phyloP scores from a whole-genome alignment of 176 grass and related monocot species.

The Zea luxurians region DNA sequence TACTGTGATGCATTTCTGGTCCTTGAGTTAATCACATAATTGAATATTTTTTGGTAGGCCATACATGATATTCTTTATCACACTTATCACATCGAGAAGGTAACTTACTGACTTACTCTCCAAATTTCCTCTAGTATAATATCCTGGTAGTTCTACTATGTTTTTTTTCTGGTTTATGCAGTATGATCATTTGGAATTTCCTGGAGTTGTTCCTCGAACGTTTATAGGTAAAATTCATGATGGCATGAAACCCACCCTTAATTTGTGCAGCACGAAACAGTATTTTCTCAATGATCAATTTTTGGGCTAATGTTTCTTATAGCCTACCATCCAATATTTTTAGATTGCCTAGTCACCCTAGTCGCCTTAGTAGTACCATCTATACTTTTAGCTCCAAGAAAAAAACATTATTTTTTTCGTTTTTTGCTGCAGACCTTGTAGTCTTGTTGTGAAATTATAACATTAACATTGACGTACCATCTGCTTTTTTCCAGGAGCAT shows the following conservation, averaged over 20 bases:
- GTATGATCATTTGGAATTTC: slow-evolving; percentile 96
- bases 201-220: slow-evolving; percentile 91
- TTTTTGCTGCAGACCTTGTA: slow-evolving; percentile 11
- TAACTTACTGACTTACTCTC: slow-evolving; percentile 32
- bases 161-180: slow-evolving; percentile 35
- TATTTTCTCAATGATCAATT: not conserved
- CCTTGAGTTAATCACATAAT: slow-evolving; percentile 30
- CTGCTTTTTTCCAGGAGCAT: slow-evolving; percentile 62
- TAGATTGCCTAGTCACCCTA: too few relatives aligned
- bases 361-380: not conserved
- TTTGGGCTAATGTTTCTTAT: not conserved
- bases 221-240: slow-evolving; percentile 69
- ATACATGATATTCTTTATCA: slow-evolving; percentile 96
- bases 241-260: slow-evolving; percentile 26
- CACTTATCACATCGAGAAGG: slow-evolving; percentile 72
- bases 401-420: slow-evolving; percentile 6
- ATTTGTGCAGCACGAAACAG: not conserved
- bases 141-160: slow-evolving; percentile 8
- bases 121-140: slow-evolving; percentile 12
- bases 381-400: not conserved
- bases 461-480: slow-evolving; percentile 2
- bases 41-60: slow-evolving; percentile 57
- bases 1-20: slow-evolving; percentile 21
- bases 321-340: not conserved
- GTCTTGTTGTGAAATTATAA: not conserved